A percentile compares a stretch with the other conserved stretches of the same genome.
phyloP scores from a whole-genome alignment of 2,329 filamentous ascomycete species.

The Microascus cirrosus region DNA sequence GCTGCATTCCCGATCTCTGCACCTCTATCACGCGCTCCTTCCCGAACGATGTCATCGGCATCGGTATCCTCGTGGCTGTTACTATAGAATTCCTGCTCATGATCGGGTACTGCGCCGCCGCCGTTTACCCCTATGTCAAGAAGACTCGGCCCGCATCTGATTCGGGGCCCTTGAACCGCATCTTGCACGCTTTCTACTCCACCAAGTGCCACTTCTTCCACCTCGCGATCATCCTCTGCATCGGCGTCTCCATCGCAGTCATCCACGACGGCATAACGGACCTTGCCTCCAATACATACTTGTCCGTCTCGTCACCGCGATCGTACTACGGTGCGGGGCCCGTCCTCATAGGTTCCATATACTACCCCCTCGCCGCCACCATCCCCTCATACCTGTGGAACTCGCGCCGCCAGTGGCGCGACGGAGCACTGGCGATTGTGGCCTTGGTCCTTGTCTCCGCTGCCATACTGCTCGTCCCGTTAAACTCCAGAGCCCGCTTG shows the following conservation, averaged over 20 bases:
- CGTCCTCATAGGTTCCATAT: background rate
- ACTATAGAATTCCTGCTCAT: background rate
- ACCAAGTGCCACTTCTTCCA: background rate
- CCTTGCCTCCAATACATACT: background rate
- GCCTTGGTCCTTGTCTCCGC: background rate
- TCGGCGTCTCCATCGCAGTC: background rate
- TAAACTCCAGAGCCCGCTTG: too few relatives aligned
- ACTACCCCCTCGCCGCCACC: constrained; percentile 3
- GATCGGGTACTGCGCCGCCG: background rate
- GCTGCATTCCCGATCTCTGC: background rate
- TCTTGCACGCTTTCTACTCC: constrained; percentile 1
- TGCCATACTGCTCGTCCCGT: background rate
- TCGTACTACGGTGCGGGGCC: background rate
- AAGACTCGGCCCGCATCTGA: background rate
- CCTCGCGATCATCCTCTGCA: background rate
- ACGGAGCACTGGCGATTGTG: background rate
- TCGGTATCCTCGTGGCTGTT: background rate
- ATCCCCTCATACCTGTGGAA: constrained; percentile 1
- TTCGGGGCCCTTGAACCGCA: background rate
- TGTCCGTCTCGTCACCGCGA: background rate
- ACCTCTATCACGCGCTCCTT: background rate
- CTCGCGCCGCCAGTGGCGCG: constrained; percentile 2
- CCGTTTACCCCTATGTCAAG: background rate
- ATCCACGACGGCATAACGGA: background rate
- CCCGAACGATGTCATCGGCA: background rate